phyloP scores from a whole-genome alignment of 2,329 filamentous ascomycete species.

The Scolecobasidium constrictum region DNA sequence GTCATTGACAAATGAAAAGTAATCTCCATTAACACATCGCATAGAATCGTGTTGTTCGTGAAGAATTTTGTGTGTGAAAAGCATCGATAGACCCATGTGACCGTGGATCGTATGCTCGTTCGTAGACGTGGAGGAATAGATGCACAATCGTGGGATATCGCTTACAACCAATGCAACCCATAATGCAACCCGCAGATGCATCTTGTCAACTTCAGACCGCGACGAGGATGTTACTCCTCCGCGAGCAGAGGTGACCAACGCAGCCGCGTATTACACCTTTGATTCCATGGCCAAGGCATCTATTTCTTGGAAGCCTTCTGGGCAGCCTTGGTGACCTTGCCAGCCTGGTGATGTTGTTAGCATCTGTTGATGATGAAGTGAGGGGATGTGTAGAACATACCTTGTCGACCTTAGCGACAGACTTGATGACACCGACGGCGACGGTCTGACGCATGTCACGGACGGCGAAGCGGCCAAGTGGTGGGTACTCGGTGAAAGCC shows the following conservation, averaged over 20 bases:
- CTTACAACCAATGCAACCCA: neutral
- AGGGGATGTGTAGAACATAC: slow-evolving; percentile 13
- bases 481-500: slow-evolving; percentile 99
- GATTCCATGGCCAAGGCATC: slow-evolving; percentile 4
- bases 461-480: slow-evolving; percentile 99
- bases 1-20: neutral
- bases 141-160: neutral
- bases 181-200: neutral
- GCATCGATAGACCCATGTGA: no score
- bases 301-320: slow-evolving; percentile 18
- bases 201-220: neutral
- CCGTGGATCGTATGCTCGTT: no score
- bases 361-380: slow-evolving; percentile 19
- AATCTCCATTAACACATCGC: neutral
- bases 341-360: slow-evolving; percentile 17
- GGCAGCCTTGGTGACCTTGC: slow-evolving; percentile 41
- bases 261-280: neutral
- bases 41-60: neutral
- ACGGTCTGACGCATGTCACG: slow-evolving; percentile 86
- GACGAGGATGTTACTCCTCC: neutral
- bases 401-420: slow-evolving; percentile 54
- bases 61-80: no score
- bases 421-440: slow-evolving; percentile 92
- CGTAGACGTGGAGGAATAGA: neutral
- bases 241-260: neutral